phyloP scores from a whole-genome alignment of 2,329 filamentous ascomycete genomes.

The Xylariomycetidae sp. region DNA sequence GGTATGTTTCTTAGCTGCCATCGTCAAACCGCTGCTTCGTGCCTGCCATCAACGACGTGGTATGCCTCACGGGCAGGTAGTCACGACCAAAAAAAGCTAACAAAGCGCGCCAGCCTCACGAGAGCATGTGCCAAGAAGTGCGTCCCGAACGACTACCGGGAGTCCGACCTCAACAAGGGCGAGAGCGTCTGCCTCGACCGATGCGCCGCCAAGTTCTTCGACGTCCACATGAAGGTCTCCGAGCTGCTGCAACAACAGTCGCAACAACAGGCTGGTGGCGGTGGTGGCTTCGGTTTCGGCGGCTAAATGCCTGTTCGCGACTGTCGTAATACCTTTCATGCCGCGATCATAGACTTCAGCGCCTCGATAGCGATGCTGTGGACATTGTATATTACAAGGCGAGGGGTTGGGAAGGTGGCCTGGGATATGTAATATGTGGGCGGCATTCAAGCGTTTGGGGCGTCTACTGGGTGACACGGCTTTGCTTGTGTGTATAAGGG shows the following conservation, averaged over 20 bases:
- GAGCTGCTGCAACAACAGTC: slow-evolving; percentile 93
- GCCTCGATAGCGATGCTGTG: too few relatives aligned
- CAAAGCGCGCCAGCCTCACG: slow-evolving; percentile 55
- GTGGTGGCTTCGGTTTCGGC: slow-evolving; percentile 37
- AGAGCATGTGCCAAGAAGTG: slow-evolving; percentile 92
- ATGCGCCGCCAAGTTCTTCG: slow-evolving; percentile 97
- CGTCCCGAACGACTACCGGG: slow-evolving; percentile 85
- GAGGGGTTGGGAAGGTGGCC: too few relatives aligned
- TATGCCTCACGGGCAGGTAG: too few relatives aligned
- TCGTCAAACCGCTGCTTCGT: neutral
- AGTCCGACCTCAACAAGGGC: slow-evolving; percentile 96
- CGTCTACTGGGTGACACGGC: too few relatives aligned
- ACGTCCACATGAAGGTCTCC: slow-evolving; percentile 95
- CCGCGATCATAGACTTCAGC: too few relatives aligned
- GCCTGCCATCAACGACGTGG: neutral
- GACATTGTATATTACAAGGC: too few relatives aligned
- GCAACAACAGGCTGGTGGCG: slow-evolving; percentile 55
- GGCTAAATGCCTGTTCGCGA: too few relatives aligned
- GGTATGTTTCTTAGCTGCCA: slow-evolving; percentile 48
- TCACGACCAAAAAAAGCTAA: too few relatives aligned
- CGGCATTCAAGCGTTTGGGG: too few relatives aligned
- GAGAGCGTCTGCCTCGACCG: slow-evolving; percentile 97
- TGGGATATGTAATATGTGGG: too few relatives aligned
- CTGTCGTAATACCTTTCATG: too few relatives aligned
- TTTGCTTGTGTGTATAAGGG: too few relatives aligned